Evolutionary conservation across 169 alveolate species (phyloP).

Genomic region (Cryptosporidium bovis): DNA sequence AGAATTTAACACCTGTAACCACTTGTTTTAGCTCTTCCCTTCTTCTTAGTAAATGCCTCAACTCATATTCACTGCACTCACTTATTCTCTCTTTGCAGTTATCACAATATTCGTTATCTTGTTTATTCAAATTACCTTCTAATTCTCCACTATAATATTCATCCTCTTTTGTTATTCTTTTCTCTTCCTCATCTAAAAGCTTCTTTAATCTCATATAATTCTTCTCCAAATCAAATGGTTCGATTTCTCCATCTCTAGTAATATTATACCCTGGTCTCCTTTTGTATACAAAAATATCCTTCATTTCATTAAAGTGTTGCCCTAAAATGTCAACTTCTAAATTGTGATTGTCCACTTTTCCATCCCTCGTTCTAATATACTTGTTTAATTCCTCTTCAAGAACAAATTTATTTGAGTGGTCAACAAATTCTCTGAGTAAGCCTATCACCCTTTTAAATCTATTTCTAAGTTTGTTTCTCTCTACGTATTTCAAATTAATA

Average conservation of each 20-base stretch:
- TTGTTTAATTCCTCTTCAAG: constrained; percentile 1
- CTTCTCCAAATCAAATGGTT: not conserved
- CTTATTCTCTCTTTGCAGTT: not conserved
- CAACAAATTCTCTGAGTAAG: constrained; percentile 41
- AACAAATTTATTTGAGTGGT: constrained; percentile 34
- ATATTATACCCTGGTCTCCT: constrained; percentile 24
- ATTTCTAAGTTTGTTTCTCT: constrained; percentile 5
- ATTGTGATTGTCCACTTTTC: no score
- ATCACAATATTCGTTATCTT: not conserved
- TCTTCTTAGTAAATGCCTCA: not conserved
- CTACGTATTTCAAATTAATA: constrained; percentile 19
- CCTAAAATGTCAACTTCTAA: not conserved
- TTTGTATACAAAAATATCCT: not conserved
- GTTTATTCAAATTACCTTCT: no score
- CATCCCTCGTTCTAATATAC: not conserved
- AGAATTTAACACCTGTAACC: constrained; percentile 29
- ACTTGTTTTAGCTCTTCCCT: constrained; percentile 7
- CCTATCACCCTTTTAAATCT: constrained; percentile 10
- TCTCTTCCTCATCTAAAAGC: not conserved
- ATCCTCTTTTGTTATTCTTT: not conserved
- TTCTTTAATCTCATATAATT: constrained; percentile 21
- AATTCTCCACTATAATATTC: not conserved
- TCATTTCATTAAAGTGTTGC: not conserved
- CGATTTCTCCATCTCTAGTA: not conserved
- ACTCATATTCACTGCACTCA: not conserved